Evolutionary conservation across 2,329 filamentous ascomycete species (phyloP).

Genomic region (Chrysoporthe austroafricana): DNA sequence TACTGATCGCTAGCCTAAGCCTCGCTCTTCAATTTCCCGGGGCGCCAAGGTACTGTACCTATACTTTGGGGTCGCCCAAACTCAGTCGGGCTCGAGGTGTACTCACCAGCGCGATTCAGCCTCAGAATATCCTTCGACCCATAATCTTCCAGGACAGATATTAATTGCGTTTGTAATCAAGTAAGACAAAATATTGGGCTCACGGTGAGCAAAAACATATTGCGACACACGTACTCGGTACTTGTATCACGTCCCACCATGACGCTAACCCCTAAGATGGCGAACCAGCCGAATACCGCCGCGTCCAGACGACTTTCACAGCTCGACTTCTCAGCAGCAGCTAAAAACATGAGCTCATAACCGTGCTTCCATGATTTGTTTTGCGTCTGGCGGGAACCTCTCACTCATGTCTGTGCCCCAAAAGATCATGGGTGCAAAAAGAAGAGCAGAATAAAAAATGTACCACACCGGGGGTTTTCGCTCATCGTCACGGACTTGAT

Average conservation of each 20-base stretch:
- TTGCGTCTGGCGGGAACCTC: neutral
- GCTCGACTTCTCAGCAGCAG: neutral
- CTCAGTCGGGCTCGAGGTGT: neutral
- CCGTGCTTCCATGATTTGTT: neutral
- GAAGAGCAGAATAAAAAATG: neutral
- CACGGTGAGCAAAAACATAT: neutral
- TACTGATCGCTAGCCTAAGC: constrained; percentile 11
- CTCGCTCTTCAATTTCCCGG: neutral
- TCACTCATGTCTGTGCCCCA: neutral
- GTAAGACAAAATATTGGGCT: neutral
- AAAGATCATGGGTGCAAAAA: neutral
- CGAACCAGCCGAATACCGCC: neutral
- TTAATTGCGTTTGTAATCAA: neutral
- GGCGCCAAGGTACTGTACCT: constrained; percentile 1
- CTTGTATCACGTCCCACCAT: neutral
- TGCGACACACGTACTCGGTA: neutral
- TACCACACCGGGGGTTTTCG: neutral
- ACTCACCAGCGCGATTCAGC: neutral
- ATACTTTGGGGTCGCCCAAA: neutral
- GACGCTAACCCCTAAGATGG: neutral
- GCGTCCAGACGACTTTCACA: neutral
- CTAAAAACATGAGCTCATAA: no score
- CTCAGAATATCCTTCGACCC: neutral
- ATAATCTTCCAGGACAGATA: neutral
- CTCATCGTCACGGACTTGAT: neutral